Evolutionary conservation across 2,329 filamentous ascomycete species (phyloP).

Genomic region (Epichloe sylvatica): DNA sequence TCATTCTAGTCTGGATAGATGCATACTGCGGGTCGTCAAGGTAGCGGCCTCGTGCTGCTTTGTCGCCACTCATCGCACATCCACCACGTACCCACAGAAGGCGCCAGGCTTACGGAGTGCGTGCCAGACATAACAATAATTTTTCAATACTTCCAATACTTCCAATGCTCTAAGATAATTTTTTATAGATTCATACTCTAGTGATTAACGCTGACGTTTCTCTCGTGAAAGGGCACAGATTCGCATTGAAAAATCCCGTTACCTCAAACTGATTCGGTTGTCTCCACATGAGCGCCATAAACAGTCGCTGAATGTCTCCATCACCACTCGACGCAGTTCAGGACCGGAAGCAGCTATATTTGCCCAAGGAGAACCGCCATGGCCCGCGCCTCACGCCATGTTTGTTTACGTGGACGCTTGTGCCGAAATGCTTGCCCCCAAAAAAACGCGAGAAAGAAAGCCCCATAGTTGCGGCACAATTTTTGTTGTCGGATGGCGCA

Average conservation of each 20-base stretch:
- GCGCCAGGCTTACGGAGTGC: too few relatives aligned
- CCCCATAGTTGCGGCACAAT: constrained; percentile 22
- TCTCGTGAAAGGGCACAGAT: neutral
- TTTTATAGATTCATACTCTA: neutral
- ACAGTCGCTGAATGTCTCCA: neutral
- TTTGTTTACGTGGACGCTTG: constrained; percentile 31
- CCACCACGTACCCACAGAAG: neutral
- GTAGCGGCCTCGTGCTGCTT: too few relatives aligned
- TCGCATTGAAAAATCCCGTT: neutral
- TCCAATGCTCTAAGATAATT: too few relatives aligned
- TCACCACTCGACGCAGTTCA: neutral
- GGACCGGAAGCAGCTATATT: constrained; percentile 34
- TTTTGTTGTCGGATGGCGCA: neutral
- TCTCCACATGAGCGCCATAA: neutral
- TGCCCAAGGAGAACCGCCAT: constrained; percentile 36
- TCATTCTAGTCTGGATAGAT: neutral
- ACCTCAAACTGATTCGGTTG: neutral
- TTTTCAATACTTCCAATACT: too few relatives aligned
- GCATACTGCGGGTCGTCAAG: constrained; percentile 1
- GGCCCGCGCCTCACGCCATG: constrained; percentile 35
- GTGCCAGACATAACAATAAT: too few relatives aligned
- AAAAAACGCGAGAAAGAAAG: constrained; percentile 33
- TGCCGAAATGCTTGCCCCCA: constrained; percentile 36
- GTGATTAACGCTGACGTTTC: neutral
- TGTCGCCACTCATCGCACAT: neutral